A percentile compares a stretch with the other conserved stretches of the same genome.
Evolutionary conservation across 768 basidiomycete species (phyloP).

Genomic region (Agrocybe chaxingu): DNA sequence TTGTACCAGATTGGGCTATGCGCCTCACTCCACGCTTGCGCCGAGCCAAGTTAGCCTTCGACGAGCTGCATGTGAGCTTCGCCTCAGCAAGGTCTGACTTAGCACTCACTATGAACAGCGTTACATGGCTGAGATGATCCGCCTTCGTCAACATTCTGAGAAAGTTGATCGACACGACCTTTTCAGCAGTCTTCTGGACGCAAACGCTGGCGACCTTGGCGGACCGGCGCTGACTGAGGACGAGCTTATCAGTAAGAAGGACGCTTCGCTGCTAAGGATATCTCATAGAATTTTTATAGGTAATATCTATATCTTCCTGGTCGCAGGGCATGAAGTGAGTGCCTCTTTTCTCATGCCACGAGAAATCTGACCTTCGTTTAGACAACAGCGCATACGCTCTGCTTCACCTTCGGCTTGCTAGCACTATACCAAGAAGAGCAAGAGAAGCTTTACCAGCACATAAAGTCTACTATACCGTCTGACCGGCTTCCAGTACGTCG

Average conservation of each 20-base stretch:
- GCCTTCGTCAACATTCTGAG: conserved; percentile 31
- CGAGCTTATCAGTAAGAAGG: conserved; percentile 35
- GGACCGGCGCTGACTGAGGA: conserved; percentile 35
- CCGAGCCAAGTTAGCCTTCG: conserved; percentile 31
- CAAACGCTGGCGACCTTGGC: conserved; percentile 38
- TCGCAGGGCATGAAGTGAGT: conserved; percentile 59
- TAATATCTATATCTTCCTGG: conserved; percentile 49
- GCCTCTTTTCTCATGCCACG: conserved; percentile 26
- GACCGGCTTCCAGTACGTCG: conserved; percentile 22
- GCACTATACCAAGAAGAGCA: conserved; percentile 44
- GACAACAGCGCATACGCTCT: conserved; percentile 38
- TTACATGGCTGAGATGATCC: conserved; percentile 55
- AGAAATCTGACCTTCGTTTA: conserved; percentile 33
- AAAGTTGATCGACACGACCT: conserved; percentile 46
- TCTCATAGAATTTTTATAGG: conserved; percentile 18
- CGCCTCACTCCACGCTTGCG: conserved; percentile 30
- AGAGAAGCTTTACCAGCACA: conserved; percentile 38
- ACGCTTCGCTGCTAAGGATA: neutral
- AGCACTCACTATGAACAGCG: conserved; percentile 7
- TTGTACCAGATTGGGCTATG: conserved; percentile 38
- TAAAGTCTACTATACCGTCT: conserved; percentile 22
- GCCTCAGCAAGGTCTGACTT: neutral
- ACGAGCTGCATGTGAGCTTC: conserved; percentile 38
- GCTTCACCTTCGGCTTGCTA: conserved; percentile 37
- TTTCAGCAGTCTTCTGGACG: conserved; percentile 48